A percentile compares a stretch with the other conserved stretches of the same genome.
These are phyloP conservation scores for Epichloe coenophiala DNA, from an alignment of 2,329 filamentous ascomycete genomes.

Conservation along the genomic window DNA sequence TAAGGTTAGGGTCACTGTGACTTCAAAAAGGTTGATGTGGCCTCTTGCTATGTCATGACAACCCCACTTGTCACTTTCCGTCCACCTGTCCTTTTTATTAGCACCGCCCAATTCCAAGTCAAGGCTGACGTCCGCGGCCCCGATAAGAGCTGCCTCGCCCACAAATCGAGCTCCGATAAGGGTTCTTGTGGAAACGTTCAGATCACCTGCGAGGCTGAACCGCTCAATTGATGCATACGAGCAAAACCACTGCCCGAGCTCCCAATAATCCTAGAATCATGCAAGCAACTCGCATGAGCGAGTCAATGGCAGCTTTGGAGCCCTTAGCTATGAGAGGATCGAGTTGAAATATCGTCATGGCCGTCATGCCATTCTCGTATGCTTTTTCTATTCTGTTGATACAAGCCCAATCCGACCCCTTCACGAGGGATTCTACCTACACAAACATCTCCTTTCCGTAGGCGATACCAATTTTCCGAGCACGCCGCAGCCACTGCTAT, in stretches of 20 bases:
- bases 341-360: neutral
- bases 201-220: neutral
- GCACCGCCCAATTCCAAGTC: neutral
- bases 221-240: too few species aligned
- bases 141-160: constrained; percentile 5
- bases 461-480: neutral
- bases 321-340: neutral
- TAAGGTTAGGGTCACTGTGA: neutral
- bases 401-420: neutral
- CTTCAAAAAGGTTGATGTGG: constrained; percentile 20
- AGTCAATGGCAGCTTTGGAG: neutral
- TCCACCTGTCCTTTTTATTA: neutral
- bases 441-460: neutral
- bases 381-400: constrained; percentile 2
- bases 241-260: neutral
- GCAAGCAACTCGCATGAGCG: neutral
- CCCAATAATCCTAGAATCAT: too few species aligned
- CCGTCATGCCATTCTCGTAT: constrained; percentile 2
- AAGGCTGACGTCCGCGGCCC: neutral
- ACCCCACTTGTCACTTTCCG: neutral
- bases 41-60: constrained; percentile 14
- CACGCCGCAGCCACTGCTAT: neutral
- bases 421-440: neutral
- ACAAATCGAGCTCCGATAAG: constrained; percentile 3
- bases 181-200: neutral